Conservation (phyloP, 208 protist species). For the Borovskyia barvae region DNA sequence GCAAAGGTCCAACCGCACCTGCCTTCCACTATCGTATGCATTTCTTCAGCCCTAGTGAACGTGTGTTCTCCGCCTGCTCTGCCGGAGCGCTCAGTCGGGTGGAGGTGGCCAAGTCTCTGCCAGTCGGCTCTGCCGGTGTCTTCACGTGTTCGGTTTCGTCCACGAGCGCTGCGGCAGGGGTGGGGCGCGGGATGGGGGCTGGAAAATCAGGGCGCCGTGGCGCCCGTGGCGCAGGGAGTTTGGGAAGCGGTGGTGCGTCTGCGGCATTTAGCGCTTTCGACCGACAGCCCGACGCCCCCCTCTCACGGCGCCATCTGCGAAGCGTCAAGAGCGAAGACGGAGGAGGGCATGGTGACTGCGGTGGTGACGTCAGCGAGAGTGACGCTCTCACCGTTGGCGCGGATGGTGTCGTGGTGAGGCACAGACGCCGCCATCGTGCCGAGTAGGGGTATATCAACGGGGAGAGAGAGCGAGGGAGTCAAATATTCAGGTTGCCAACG, state of each 20-base stretch:
- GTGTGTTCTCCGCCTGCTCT: constrained; percentile 76
- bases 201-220: constrained; percentile 5
- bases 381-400: too few species aligned
- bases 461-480: too few species aligned
- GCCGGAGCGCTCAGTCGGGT: constrained; percentile 66
- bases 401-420: too few species aligned
- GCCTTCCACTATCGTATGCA: constrained; percentile 66
- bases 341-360: not conserved
- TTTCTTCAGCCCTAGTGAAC: constrained; percentile 66
- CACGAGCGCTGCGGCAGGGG: not conserved
- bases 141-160: constrained; percentile 3
- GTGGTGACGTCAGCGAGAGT: not conserved
- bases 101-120: constrained; percentile 47
- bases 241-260: too few species aligned
- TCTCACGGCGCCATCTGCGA: constrained; percentile 9
- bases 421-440: constrained; percentile 3
- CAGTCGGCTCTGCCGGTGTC: constrained; percentile 5
- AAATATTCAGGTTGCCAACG: too few species aligned
- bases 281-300: constrained; percentile 7
- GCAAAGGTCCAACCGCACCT: constrained; percentile 18
- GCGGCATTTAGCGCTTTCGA: constrained; percentile 4
- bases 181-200: constrained; percentile 3
- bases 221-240: not conserved
- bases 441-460: constrained; percentile 5
- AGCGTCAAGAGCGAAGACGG: constrained; percentile 2